Evolutionary conservation across 805 yeast species (phyloP).

Genomic region (Nakazawaea wyomingensis): DNA sequence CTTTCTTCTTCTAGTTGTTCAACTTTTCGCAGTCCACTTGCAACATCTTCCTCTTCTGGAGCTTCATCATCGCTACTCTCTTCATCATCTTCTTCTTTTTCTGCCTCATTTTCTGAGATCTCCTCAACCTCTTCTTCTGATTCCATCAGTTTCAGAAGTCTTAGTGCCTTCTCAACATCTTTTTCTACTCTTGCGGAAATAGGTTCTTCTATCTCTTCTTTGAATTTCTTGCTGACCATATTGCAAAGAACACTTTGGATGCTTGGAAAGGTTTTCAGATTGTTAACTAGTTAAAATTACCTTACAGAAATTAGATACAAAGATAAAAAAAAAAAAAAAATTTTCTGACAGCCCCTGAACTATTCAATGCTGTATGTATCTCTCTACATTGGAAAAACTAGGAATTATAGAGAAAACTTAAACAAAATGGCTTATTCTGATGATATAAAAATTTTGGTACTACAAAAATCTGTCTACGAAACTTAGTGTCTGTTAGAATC

Average conservation of each 20-base stretch:
- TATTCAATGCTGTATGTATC: no score
- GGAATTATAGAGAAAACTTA: no score
- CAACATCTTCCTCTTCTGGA: conserved; percentile 11
- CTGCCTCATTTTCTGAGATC: not conserved
- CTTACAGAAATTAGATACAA: not conserved
- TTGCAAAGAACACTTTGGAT: no score
- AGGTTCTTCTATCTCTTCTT: conserved; percentile 3
- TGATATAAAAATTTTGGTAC: no score
- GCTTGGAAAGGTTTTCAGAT: no score
- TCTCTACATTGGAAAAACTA: no score
- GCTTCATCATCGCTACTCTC: conserved; percentile 12
- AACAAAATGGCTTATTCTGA: no score
- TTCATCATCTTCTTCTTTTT: not conserved
- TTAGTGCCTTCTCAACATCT: not conserved
- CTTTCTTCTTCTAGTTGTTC: conserved; percentile 7
- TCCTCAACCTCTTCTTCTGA: not conserved
- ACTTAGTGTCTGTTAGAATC: no score
- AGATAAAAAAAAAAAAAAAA: not conserved
- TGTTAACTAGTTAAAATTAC: no score
- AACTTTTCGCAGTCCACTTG: not conserved
- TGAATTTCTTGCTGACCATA: conserved; percentile 9
- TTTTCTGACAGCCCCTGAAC: conserved; percentile 2
- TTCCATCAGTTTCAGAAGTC: no score
- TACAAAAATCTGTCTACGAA: no score
- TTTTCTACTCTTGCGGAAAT: conserved; percentile 3